Percentiles rank a stretch among this genome's conserved stretches.
phyloP scores from a whole-genome alignment of 179 eudicot genomes.

The Carnegiea gigantea region DNA sequence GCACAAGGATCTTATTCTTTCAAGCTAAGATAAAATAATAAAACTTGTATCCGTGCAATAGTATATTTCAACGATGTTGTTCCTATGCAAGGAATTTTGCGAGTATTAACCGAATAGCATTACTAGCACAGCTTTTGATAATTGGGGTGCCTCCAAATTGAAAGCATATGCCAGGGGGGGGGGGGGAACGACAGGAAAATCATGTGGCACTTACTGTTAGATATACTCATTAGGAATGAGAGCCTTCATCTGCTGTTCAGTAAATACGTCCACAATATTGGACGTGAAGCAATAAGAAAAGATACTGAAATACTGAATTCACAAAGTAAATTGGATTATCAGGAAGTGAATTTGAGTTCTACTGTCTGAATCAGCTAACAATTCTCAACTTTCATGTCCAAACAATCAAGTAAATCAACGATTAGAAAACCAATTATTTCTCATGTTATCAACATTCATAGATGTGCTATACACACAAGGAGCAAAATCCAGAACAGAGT shows the following conservation, averaged over 20 bases:
- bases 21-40: background rate
- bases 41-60: slow-evolving; percentile 2
- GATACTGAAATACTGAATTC: background rate
- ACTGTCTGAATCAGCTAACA: background rate
- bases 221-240: background rate
- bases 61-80: background rate
- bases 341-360: background rate
- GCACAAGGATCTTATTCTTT: background rate
- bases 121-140: background rate
- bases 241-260: slow-evolving; percentile 6
- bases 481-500: background rate
- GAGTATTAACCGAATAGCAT: background rate
- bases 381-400: background rate
- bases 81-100: background rate
- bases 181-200: background rate
- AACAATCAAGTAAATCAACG: background rate
- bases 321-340: background rate
- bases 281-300: slow-evolving; percentile 6
- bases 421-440: background rate
- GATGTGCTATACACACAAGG: slow-evolving; percentile 15
- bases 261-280: background rate
- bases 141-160: background rate
- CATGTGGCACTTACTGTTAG: slow-evolving; percentile 15
- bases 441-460: background rate
- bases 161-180: background rate